Evolutionary conservation across 805 yeast species (phyloP).

Genomic region (Barnettozyma sp.): DNA sequence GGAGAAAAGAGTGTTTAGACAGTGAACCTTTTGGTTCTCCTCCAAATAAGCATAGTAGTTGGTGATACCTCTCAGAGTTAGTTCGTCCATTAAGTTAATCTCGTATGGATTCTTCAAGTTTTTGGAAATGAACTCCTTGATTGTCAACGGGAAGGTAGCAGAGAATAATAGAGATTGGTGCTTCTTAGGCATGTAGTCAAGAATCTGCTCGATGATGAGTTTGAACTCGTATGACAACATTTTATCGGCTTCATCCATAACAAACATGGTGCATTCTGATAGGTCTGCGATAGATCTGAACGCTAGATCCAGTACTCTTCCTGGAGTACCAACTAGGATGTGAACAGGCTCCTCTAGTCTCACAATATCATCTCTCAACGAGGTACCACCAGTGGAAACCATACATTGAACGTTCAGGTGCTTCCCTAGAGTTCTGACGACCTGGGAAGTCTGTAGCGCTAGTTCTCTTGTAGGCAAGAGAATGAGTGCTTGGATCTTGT

Average conservation of each 20-base stretch:
- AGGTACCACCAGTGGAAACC: constrained; percentile 99
- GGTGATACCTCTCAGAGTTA: constrained; percentile 91
- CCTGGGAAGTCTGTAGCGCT: constrained; percentile 96
- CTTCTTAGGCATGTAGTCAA: constrained; percentile 68
- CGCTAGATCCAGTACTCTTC: constrained; percentile 92
- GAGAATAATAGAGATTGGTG: constrained; percentile 85
- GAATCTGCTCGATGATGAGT: constrained; percentile 77
- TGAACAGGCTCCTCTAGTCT: constrained; percentile 92
- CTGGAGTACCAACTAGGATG: constrained; percentile 94
- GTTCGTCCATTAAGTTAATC: constrained; percentile 95
- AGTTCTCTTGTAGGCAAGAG: constrained; percentile 97
- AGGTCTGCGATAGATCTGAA: constrained; percentile 82
- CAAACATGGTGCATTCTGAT: constrained; percentile 76
- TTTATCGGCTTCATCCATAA: constrained; percentile 99
- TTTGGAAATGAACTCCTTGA: constrained; percentile 85
- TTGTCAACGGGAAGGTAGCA: constrained; percentile 95
- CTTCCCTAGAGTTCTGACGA: constrained; percentile 90
- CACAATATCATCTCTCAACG: constrained; percentile 86
- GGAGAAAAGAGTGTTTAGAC: constrained; percentile 89
- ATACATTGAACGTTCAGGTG: constrained; percentile 88
- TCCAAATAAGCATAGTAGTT: constrained; percentile 98
- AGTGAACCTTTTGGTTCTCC: constrained; percentile 91
- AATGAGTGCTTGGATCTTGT: constrained; percentile 85
- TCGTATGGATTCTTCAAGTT: constrained; percentile 90
- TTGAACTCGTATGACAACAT: constrained; percentile 89